Evolutionary conservation across 352 stramenopile genomes (phyloP), one percentile per base, ranked within the genome.

Genomic region (Phytopythium oedochilum): DNA sequence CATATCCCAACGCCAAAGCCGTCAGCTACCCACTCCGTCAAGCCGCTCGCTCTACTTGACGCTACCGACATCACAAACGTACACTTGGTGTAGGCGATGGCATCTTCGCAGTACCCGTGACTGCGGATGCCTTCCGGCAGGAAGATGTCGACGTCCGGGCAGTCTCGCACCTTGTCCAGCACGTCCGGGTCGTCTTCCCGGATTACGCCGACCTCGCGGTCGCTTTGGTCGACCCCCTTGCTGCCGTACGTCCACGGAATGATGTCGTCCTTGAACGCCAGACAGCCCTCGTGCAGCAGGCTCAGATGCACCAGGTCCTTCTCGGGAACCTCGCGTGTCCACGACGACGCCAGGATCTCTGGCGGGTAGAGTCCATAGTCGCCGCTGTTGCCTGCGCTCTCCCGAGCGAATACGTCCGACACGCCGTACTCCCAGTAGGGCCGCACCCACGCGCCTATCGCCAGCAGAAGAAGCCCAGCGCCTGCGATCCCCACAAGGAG

Each of bases 91-190:
- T 86, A 86, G 1, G 68, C 75, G 14, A 70, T 56, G 3, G 54
- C 61, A 36, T 86, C 75, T 45, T 86, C 75, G 46, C 75, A 86
- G 38, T 86, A 86, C 4, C 75, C 75, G 28, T 80, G 64, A 10
- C 57, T 57, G n/a, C 72, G 71, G n/a, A 85, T 38, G 43, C 31
- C 23, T 2, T 9, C 11, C 12, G 71, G 70, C 14, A 82, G 52
- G 39, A 70, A 83, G 45, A 85, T 72, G 40, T 85, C 71, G 25
- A 90, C 60, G 39, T 77, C 68, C 0, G 78, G 71, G 44, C 80
- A 92, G 32, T 82, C 42, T 3, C 64, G 57, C 34, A 89, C 68
- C 44, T 77, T 66, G 6, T 78, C 64, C 10, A 86, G 31, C n/a
- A 89, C 48, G 49, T 66, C 15, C 22, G 71, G 64, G 56, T 71